These are phyloP conservation scores for Corylus avellana DNA, from an alignment of 306 rosid genomes.

Conservation along the genomic window DNA sequence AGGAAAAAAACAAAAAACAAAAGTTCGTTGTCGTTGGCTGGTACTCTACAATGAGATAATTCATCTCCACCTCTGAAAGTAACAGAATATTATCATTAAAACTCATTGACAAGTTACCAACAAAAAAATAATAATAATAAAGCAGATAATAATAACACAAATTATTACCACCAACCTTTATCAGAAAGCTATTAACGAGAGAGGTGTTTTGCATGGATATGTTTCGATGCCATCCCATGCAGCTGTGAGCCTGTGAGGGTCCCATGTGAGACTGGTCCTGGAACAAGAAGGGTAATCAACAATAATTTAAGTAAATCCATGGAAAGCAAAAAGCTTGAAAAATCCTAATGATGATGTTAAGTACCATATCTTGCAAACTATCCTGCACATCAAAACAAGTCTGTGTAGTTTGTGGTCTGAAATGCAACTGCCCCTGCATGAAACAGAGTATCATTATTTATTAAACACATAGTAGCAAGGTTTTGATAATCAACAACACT, in stretches of 20 bases:
- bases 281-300: constrained; percentile 4
- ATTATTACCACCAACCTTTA: neutral
- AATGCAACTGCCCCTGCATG: constrained; percentile 45
- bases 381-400: constrained; percentile 33
- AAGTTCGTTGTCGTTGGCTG: neutral
- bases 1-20: neutral
- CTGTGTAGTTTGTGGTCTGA: constrained; percentile 33
- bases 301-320: neutral
- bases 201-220: constrained; percentile 29
- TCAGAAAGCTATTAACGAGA: constrained; percentile 1
- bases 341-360: neutral
- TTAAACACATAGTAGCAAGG: neutral
- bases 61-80: constrained; percentile 10
- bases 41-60: constrained; percentile 12
- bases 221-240: constrained; percentile 38
- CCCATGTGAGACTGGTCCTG: constrained; percentile 40
- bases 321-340: neutral
- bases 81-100: neutral
- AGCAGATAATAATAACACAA: neutral
- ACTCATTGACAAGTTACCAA: neutral
- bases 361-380: constrained; percentile 38
- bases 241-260: constrained; percentile 13
- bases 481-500: constrained; percentile 3
- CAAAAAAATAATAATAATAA: neutral
- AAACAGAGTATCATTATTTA: neutral